Base-by-base conservation (phyloP, 108 stramenopile genomes). In the Cyclotella sp. region DNA sequence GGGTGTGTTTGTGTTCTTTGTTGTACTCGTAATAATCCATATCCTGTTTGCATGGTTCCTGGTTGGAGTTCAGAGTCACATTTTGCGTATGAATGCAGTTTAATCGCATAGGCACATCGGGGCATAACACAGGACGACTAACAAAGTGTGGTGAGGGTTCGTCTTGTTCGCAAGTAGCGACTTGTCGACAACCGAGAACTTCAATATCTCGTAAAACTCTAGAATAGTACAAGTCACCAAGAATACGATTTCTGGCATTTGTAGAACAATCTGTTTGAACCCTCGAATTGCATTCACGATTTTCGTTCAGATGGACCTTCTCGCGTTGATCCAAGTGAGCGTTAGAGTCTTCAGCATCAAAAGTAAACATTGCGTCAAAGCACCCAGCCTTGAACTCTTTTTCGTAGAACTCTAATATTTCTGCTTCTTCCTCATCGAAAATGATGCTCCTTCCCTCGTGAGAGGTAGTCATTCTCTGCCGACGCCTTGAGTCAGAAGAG, bases 321-420 rank as follows among this genome's bases (percentile, higher is more conserved):
- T 44, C 45, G 12, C 2, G 64, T 5, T 63, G 43, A 29, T 19
- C 40, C 11, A 46, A n/a, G 12, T 43, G 51, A 61, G 29, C 59
- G 13, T 46, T 12, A 55, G 46, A 26, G 26, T 57, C 63, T 22
- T 67, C 65, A 15, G 34, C 63, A 43, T 75, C 73, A 24, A 53
- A 75, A 66, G 40, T 26, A n/a, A 75, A 24, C 34, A 40, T 63
- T 2, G 30, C 8, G 14, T 30, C 12, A 13, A 70, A 45, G 0
- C 28, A 47, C n/a, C 62, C 72, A 51, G 34, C 40, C 22, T 73
- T 60, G 63, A 64, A 65, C 45, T 79, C 78, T 57, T 65, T 66
- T 39, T 79, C 70, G 44, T 79, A 79, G 66, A 79, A 79, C 15
- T 79, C 78, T 24, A 72, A 47, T 26, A 79, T 79, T 29, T 79